Evolutionary conservation across 2,329 filamentous ascomycete species (phyloP).

Genomic region (Sodiomyces alkalinus): DNA sequence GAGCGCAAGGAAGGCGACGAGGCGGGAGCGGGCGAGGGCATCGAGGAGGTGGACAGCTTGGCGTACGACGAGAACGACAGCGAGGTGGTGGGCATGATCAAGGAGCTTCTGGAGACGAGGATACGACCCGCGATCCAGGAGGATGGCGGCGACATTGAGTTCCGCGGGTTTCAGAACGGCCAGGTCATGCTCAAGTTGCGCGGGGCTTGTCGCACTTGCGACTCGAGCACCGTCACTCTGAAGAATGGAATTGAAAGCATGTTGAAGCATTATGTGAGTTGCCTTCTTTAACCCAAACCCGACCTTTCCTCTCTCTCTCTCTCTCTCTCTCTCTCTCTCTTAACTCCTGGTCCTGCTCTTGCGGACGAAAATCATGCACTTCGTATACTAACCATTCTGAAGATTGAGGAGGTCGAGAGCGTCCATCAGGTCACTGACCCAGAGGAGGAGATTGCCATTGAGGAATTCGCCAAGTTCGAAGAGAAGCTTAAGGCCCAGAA

Average conservation of each 20-base stretch:
- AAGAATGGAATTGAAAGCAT: slow-evolving; percentile 98
- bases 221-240: slow-evolving; percentile 89
- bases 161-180: slow-evolving; percentile 75
- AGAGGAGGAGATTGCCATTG: slow-evolving; percentile 75
- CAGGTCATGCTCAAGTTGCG: slow-evolving; percentile 75
- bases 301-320: background rate
- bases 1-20: slow-evolving; percentile 39
- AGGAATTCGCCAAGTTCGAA: slow-evolving; percentile 90
- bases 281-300: no score
- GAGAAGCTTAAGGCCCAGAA: slow-evolving; percentile 54
- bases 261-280: slow-evolving; percentile 85
- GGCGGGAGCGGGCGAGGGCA: slow-evolving; percentile 22
- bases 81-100: slow-evolving; percentile 96
- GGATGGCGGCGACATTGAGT: slow-evolving; percentile 95
- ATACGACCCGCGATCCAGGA: slow-evolving; percentile 95
- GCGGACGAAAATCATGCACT: no score
- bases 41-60: slow-evolving; percentile 52
- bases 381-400: no score
- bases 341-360: background rate
- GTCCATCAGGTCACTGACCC: slow-evolving; percentile 83
- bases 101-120: slow-evolving; percentile 87
- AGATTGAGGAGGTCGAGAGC: slow-evolving; percentile 92
- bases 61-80: slow-evolving; percentile 80
- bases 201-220: slow-evolving; percentile 88
- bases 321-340: background rate